Percentiles rank a stretch among this genome's conserved stretches.
Evolutionary conservation across 805 yeast species (phyloP).

Genomic region (Yarrowia sp.): DNA sequence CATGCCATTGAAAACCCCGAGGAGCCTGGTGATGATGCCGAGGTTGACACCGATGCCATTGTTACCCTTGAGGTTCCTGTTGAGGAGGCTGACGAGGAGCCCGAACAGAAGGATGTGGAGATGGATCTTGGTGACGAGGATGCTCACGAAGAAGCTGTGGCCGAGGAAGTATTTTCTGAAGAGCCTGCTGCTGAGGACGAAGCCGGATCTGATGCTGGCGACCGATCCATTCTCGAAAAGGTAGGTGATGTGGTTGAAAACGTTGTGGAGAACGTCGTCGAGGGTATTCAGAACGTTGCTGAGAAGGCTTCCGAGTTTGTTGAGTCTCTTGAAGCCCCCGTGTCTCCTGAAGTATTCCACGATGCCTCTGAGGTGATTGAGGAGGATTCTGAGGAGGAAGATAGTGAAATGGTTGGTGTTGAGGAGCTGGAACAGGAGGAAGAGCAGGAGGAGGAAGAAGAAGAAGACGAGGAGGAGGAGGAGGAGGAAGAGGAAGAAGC

Average conservation of each 20-base stretch:
- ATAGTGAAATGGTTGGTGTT: background rate
- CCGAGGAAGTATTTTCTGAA: background rate
- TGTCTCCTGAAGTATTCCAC: constrained; percentile 6
- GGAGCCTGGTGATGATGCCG: background rate
- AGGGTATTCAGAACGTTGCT: background rate
- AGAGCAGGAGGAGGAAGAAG: too few relatives aligned
- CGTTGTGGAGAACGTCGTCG: constrained; percentile 4
- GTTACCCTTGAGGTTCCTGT: background rate
- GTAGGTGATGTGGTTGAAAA: background rate
- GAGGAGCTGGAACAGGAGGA: background rate
- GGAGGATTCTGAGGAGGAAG: background rate
- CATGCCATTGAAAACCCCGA: constrained; percentile 9
- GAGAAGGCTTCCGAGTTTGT: background rate
- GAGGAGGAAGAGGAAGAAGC: too few relatives aligned
- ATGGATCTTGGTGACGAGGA: background rate
- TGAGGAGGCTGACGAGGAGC: constrained; percentile 7
- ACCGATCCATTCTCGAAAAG: background rate
- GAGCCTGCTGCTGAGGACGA: background rate
- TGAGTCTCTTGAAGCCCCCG: background rate
- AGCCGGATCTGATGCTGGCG: background rate
- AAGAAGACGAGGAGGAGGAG: too few relatives aligned
- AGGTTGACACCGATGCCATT: background rate
- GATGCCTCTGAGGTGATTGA: constrained; percentile 1
- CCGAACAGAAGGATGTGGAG: constrained; percentile 8
- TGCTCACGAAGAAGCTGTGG: background rate